phyloP scores from a whole-genome alignment of 805 yeast species.

The Jamesozyma rosinii region DNA sequence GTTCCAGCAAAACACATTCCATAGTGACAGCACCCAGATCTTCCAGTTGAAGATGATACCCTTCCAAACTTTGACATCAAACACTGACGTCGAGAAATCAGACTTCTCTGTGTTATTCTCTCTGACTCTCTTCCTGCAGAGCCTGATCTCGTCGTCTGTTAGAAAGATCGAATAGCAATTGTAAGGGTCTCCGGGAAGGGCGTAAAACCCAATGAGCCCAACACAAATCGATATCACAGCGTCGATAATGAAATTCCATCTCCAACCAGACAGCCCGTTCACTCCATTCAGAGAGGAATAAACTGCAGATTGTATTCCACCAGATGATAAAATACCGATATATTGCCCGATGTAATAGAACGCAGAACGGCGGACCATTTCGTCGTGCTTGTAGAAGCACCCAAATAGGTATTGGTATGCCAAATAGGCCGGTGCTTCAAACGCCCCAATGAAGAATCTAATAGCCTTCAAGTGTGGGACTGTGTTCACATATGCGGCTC shows the following conservation, averaged over 20 bases:
- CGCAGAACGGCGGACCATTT: constrained; percentile 54
- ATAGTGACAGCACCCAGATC: constrained; percentile 42
- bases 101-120: constrained; percentile 29
- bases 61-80: constrained; percentile 42
- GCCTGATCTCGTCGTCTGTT: constrained; percentile 46
- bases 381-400: constrained; percentile 47
- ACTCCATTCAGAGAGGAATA: constrained; percentile 39
- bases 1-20: constrained; percentile 52
- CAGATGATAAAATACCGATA: constrained; percentile 53
- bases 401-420: constrained; percentile 51
- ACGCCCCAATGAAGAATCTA: constrained; percentile 55
- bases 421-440: constrained; percentile 56
- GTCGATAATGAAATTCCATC: constrained; percentile 66
- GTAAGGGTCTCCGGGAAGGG: constrained; percentile 60
- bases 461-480: constrained; percentile 45
- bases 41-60: constrained; percentile 49
- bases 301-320: constrained; percentile 52
- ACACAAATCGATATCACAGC: constrained; percentile 50
- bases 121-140: constrained; percentile 39
- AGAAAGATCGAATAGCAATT: constrained; percentile 44
- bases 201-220: constrained; percentile 45
- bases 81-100: constrained; percentile 27
- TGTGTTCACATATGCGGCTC: constrained; percentile 37
- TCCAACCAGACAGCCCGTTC: constrained; percentile 53
- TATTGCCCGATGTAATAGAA: constrained; percentile 54